A percentile compares a stretch with the other conserved stretches of the same genome.
Conservation (phyloP, 345 rosid genomes). For the Angophora floribunda region DNA sequence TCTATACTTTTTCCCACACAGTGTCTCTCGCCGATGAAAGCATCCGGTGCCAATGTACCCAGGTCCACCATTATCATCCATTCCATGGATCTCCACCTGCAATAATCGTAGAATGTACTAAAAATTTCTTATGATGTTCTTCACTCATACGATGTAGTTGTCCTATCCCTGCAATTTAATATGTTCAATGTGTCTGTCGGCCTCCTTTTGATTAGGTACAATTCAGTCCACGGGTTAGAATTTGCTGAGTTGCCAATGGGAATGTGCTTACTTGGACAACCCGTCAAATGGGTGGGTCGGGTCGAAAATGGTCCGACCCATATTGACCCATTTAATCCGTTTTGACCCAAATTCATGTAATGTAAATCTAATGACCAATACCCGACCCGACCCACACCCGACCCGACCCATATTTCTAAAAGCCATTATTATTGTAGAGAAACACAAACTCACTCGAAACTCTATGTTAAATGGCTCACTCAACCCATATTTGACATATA, state of each 20-base stretch:
- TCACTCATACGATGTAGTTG: not conserved
- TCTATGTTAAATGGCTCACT: no score
- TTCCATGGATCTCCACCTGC: constrained; percentile 15
- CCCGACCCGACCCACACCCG: no score
- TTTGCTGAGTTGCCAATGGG: not conserved
- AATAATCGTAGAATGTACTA: not conserved
- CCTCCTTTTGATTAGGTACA: not conserved
- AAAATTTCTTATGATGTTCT: not conserved
- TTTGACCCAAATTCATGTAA: no score
- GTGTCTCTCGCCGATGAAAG: constrained; percentile 22
- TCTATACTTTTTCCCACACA: constrained; percentile 5
- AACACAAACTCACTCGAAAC: no score
- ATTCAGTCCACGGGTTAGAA: not conserved
- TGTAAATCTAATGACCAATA: no score
- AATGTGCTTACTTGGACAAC: not conserved
- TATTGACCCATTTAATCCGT: no score
- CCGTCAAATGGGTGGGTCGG: no score
- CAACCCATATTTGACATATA: no score
- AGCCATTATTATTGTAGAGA: no score
- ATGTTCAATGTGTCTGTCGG: not conserved
- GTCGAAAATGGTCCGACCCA: no score
- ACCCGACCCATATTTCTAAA: no score
- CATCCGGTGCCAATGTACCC: constrained; percentile 22
- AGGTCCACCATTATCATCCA: constrained; percentile 19
- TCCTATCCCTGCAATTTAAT: not conserved